A percentile compares a stretch with the other conserved stretches of the same genome.
phyloP scores from a whole-genome alignment of 805 yeast genomes.

The Scheffersomyces stipitis region DNA sequence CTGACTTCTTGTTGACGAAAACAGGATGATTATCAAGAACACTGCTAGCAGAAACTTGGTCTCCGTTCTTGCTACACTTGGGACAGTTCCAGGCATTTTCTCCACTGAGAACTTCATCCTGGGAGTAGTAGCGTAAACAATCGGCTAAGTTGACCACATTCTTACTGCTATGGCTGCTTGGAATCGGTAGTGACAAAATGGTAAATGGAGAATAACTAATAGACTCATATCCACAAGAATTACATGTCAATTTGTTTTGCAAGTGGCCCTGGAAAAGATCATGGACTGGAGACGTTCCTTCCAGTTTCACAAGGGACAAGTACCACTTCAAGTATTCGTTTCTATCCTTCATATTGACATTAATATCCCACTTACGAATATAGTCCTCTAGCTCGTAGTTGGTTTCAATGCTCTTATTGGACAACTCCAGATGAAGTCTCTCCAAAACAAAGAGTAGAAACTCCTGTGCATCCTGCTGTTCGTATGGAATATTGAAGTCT shows the following conservation, averaged over 20 bases:
- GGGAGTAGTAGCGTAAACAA: conserved; percentile 59
- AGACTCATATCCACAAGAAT: conserved; percentile 61
- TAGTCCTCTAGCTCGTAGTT: conserved; percentile 23
- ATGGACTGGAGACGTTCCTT: conserved; percentile 68
- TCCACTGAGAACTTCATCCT: conserved; percentile 64
- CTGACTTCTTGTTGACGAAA: conserved; percentile 33
- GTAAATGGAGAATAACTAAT: conserved; percentile 62
- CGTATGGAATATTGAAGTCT: conserved; percentile 65
- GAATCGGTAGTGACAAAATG: conserved; percentile 63
- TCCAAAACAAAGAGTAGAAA: conserved; percentile 66
- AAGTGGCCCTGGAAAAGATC: conserved; percentile 72
- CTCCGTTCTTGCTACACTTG: conserved; percentile 46
- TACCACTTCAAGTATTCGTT: conserved; percentile 66
- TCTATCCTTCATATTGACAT: conserved; percentile 30
- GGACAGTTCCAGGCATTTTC: conserved; percentile 89
- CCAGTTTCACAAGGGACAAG: conserved; percentile 46
- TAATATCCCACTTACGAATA: conserved; percentile 31
- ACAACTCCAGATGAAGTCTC: conserved; percentile 65
- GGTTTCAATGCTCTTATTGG: conserved; percentile 20
- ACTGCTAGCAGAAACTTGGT: not conserved
- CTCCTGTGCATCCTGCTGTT: conserved; percentile 83
- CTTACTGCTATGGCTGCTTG: conserved; percentile 32
- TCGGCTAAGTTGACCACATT: conserved; percentile 52
- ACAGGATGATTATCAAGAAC: conserved; percentile 36
- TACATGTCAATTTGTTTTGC: conserved; percentile 62